Base-by-base conservation (phyloP, 768 basidiomycete genomes). In the Tephrocybe sp. region DNA sequence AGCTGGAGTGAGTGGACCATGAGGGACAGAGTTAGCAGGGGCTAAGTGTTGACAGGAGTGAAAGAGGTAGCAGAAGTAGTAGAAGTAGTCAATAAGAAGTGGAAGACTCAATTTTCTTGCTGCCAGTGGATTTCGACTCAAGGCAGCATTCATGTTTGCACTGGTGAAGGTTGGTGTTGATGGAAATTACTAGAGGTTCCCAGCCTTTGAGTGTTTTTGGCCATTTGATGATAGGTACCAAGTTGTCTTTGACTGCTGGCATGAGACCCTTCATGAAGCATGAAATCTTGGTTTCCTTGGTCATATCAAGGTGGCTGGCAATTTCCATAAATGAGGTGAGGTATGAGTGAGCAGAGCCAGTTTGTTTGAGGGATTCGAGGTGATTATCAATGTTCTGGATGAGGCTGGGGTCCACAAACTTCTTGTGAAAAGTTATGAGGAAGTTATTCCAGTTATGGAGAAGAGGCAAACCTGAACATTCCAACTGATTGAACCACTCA, bases 201-300 rank as follows among this genome's bases (percentile, higher is more conserved):
- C 55, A 69, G 0, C 49, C 55, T 0, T 62, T 49, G 27, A 66
- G 58, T 4, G 49, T 47, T 3, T 44, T 51, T 8, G 58, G 52
- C 5, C 54, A 48, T 22, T 56, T 50, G 6, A 52, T 50, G 15
- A 56, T 28, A 9, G 49, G 44, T 13, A 55, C 37, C 8, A 65
- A 44, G 15, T 54, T 54, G 31, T 59, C 55, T 43, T 65, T 57
- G 40, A 70, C 47, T 3, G 50, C 30, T 6, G 56, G 52, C 52
- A 69, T 70, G 43, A 70, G 59, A 13, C 65, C 57, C 7, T 60
- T 50, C 13, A 60, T n/a, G n/a, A n/a, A n/a, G n/a, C n/a, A n/a
- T n/a, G n/a, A n/a, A n/a, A n/a, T n/a, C n/a, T n/a, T n/a, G 26
- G 61, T 69, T 25, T 61, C 47, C 1, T 70, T 61, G 16, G 60